Evolutionary conservation across 352 stramenopile genomes (phyloP).

Genomic region (Globisporangium irregulare): DNA sequence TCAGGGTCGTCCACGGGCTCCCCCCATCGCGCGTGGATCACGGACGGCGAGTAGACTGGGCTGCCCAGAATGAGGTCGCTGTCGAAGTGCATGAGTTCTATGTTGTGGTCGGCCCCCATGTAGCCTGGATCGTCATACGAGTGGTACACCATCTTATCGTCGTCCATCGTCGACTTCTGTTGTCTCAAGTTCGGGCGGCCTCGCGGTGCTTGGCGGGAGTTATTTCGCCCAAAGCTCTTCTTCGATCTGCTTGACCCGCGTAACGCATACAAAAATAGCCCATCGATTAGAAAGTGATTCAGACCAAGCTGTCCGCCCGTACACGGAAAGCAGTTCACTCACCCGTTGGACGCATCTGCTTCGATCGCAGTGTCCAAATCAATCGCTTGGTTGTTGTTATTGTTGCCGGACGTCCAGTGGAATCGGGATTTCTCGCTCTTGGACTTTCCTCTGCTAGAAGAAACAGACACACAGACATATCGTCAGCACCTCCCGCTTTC

Average conservation of each 20-base stretch:
- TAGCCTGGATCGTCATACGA: slow-evolving; percentile 82
- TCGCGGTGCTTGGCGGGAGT: slow-evolving; percentile 18
- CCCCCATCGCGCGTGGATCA: slow-evolving; percentile 85
- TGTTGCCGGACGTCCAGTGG: slow-evolving; percentile 22
- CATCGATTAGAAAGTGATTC: neutral
- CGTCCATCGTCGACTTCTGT: slow-evolving; percentile 24
- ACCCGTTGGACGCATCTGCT: slow-evolving; percentile 20
- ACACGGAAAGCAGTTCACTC: slow-evolving; percentile 1
- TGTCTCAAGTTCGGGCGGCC: slow-evolving; percentile 27
- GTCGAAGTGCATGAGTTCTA: slow-evolving; percentile 72
- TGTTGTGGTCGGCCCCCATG: slow-evolving; percentile 36
- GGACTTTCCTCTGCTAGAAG: slow-evolving; percentile 22
- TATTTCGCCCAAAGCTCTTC: slow-evolving; percentile 8
- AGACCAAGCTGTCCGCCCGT: neutral
- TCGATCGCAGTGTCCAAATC: slow-evolving; percentile 25
- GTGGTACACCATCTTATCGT: slow-evolving; percentile 52
- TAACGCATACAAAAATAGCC: neutral
- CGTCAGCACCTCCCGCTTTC: neutral
- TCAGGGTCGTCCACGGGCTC: slow-evolving; percentile 81
- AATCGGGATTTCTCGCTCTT: slow-evolving; percentile 33
- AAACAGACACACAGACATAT: neutral
- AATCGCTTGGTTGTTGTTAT: slow-evolving; percentile 18
- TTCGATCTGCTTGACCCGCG: slow-evolving; percentile 2
- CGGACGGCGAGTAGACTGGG: slow-evolving; percentile 65
- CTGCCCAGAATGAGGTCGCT: slow-evolving; percentile 76